Conservation (phyloP, 441 rosid genomes). For the Kokia cookei region DNA sequence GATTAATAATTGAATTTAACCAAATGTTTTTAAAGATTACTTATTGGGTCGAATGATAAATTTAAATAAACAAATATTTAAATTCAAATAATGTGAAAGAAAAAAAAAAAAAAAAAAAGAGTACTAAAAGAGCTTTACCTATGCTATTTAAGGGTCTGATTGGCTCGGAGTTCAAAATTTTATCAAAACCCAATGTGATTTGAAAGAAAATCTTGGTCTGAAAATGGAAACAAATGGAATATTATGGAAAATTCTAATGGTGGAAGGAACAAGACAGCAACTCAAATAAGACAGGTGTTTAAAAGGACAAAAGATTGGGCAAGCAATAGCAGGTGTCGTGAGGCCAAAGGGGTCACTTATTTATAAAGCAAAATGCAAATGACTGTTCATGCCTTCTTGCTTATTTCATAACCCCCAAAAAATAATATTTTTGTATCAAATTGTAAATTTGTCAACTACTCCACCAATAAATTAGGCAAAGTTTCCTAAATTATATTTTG, state of each 20-base stretch:
- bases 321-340: not conserved
- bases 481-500: not conserved
- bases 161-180: not conserved
- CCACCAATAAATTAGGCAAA: not conserved
- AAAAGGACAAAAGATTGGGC: not conserved
- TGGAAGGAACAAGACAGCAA: not conserved
- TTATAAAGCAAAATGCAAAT: not conserved
- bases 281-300: not conserved
- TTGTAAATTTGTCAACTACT: not conserved
- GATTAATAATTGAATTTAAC: too few relatives aligned
- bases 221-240: not conserved
- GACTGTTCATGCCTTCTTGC: not conserved
- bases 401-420: not conserved
- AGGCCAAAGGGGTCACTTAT: not conserved
- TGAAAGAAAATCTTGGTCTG: not conserved
- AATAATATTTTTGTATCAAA: not conserved
- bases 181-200: not conserved
- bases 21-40: too few relatives aligned
- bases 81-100: too few relatives aligned
- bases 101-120: too few relatives aligned
- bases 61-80: too few relatives aligned
- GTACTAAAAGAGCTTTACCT: too few relatives aligned
- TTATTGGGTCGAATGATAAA: accelerated
- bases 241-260: not conserved
- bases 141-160: too few relatives aligned